A percentile compares a stretch with the other conserved stretches of the same genome.
Evolutionary conservation across 305 asterid genomes (phyloP).

Genomic region (Plantago lanceolata): DNA sequence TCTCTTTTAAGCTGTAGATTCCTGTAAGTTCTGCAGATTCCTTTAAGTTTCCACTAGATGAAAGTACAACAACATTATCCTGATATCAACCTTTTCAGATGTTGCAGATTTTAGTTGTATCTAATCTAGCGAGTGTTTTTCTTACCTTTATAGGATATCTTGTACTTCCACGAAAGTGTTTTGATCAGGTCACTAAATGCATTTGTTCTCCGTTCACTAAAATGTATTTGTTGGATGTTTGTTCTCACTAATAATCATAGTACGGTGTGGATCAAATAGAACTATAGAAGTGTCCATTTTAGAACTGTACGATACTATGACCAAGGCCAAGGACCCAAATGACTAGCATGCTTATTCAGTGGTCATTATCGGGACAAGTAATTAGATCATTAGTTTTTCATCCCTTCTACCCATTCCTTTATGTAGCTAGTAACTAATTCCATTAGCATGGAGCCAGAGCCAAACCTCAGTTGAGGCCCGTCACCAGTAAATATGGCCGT

Average conservation of each 20-base stretch:
- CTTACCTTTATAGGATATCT: constrained; percentile 6
- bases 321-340: neutral
- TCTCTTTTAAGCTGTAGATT: neutral
- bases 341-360: neutral
- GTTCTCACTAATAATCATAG: constrained; percentile 1
- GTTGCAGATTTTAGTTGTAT: constrained; percentile 4
- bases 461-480: too few relatives aligned
- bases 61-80: constrained; percentile 4
- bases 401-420: neutral
- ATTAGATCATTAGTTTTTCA: neutral
- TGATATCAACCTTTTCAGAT: constrained; percentile 1
- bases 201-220: too few relatives aligned
- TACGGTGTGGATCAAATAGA: constrained; percentile 5
- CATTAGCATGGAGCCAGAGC: too few relatives aligned
- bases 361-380: neutral
- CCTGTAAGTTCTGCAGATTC: constrained; percentile 6
- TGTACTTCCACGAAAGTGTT: neutral
- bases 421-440: too few relatives aligned
- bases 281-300: neutral
- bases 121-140: neutral
- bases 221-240: neutral
- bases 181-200: neutral
- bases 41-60: constrained; percentile 12
- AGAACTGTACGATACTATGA: neutral
- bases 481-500: too few relatives aligned